Base-by-base conservation (phyloP, 2,329 filamentous ascomycete genomes). In the Alternaria infectoria region DNA sequence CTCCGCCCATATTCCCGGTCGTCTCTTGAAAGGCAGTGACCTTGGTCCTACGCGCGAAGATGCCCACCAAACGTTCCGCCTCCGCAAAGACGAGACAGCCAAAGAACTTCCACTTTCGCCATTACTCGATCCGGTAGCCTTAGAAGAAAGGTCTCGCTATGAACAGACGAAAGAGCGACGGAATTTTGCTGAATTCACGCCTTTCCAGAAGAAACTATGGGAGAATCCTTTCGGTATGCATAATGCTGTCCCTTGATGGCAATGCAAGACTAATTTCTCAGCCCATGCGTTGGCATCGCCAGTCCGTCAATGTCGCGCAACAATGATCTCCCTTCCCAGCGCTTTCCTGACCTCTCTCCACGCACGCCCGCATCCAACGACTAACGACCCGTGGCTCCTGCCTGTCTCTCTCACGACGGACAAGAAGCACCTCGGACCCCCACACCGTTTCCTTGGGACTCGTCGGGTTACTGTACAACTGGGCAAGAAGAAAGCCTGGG, bases 261-360 rank as follows among this genome's bases (percentile, higher is more conserved):
- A 13, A 26, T 12, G 57, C 12, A 23, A 26, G 11, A 30, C 59
- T 70, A 57, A 68, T 19, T 40, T 30, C 19, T 17, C 45, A 91
- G 90, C 90, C 4, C 84, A 84, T 47, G 86, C 88, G 7, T 84
- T 93, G 21, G 86, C 86, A 28, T 86, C 86, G 0, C 87, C 88
- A 0, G 60, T 90, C 21, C 88, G 91, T 57, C 69, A 76, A 60
- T 92, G 90, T 70, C 71, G 77, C 21, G 73, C 85, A 30, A 88
- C 88, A 2, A 64, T 71, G 0, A 73, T 76, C 0, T 72, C 73
- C 1, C 77, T 92, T 7, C 91, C 91, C 2, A 78, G 77, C 13
- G 88, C 85, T 70, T 90, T 93, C 73, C 80, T 92, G 5, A 86
- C 91, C 58, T 82, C 86, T 30, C 89, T 93, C 63, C 83, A 85